Evolutionary conservation across 345 rosid species (phyloP).

Genomic region (Microthlaspi erraticum): DNA sequence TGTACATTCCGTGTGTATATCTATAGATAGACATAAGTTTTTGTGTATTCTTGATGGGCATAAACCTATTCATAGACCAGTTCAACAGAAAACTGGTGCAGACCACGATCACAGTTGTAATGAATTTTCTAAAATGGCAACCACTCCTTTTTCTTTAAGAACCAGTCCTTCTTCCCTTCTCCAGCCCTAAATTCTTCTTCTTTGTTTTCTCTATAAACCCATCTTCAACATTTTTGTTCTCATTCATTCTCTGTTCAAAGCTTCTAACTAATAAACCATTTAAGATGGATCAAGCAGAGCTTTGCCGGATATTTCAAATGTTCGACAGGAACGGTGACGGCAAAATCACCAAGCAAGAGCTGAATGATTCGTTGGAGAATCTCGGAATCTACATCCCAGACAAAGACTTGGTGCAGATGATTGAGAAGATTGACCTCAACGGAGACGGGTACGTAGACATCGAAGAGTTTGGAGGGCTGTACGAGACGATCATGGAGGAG

Average conservation of each 20-base stretch:
- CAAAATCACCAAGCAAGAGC: conserved; percentile 71
- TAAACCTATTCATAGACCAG: conserved; percentile 41
- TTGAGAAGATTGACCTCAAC: conserved; percentile 83
- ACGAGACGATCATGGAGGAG: conserved; percentile 83
- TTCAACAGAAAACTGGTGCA: conserved; percentile 48
- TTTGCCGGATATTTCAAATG: conserved; percentile 86
- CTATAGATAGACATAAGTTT: conserved; percentile 30
- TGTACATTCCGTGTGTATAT: conserved; percentile 27
- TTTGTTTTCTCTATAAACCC: conserved; percentile 33
- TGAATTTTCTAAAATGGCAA: conserved; percentile 42
- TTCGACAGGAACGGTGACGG: conserved; percentile 90
- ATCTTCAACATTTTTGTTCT: conserved; percentile 23
- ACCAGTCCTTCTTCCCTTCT: conserved; percentile 30
- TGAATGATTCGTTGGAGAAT: conserved; percentile 68
- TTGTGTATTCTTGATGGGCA: conserved; percentile 23
- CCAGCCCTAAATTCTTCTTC: conserved; percentile 16
- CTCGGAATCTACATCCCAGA: conserved; percentile 75
- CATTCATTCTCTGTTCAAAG: conserved; percentile 20
- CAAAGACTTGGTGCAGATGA: conserved; percentile 69
- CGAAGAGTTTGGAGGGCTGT: conserved; percentile 78
- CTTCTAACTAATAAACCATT: not conserved
- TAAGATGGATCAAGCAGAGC: conserved; percentile 70
- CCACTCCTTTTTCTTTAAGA: conserved; percentile 45
- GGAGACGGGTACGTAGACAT: conserved; percentile 89
- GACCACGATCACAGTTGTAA: conserved; percentile 44